Percentiles rank a stretch among this genome's conserved stretches.
Evolutionary conservation across 306 rosid species (phyloP).

Genomic region (Prunus persica): Prunus_persica_NCBIv2 NC_034013.1:12734501-12735000

Average conservation of each 20-base stretch:
- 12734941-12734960: slow-evolving; percentile 76
- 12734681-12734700: slow-evolving; percentile 93
- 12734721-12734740: slow-evolving; percentile 90
- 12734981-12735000: slow-evolving; percentile 90
- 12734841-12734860: slow-evolving; percentile 48
- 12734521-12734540: slow-evolving; percentile 1
- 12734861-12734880: slow-evolving; percentile 90
- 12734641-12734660: slow-evolving; percentile 47
- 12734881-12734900: slow-evolving; percentile 97
- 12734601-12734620: slow-evolving; percentile 78
- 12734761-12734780: slow-evolving; percentile 50
- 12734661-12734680: slow-evolving; percentile 77
- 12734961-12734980: slow-evolving; percentile 87
- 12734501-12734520: not conserved
- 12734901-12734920: slow-evolving; percentile 95
- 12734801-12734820: slow-evolving; percentile 59
- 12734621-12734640: slow-evolving; percentile 38
- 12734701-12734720: slow-evolving; percentile 70
- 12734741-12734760: slow-evolving; percentile 82
- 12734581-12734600: slow-evolving; percentile 29
- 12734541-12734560: slow-evolving; percentile 14
- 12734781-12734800: slow-evolving; percentile 56
- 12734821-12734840: slow-evolving; percentile 48
- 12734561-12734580: slow-evolving; percentile 25
- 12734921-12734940: slow-evolving; percentile 97